A percentile compares a stretch with the other conserved stretches of the same genome.
Evolutionary conservation across 2,329 filamentous ascomycete genomes (phyloP).

Genomic region (Sporothrix protearum): DNA sequence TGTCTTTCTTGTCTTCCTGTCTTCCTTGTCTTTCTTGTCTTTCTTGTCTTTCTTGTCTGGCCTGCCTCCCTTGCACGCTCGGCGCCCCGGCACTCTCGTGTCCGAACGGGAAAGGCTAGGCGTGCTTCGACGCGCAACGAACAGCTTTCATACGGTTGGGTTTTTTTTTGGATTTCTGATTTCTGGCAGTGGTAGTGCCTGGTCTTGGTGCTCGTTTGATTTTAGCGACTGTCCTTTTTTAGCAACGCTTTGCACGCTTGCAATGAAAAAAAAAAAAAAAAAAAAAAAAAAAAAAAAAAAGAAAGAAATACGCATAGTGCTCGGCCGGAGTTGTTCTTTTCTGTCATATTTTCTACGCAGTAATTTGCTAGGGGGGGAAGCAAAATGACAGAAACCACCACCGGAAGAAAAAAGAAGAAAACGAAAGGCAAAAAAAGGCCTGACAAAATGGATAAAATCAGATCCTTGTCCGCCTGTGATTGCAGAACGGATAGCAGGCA

Average conservation of each 20-base stretch:
- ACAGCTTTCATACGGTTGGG: not conserved
- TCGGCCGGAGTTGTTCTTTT: slow-evolving; percentile 1
- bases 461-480: not conserved
- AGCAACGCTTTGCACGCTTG: not conserved
- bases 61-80: not conserved
- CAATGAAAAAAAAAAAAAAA: not conserved
- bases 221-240: not conserved
- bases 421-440: not conserved
- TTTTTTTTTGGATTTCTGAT: not conserved
- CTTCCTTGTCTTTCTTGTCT: not conserved
- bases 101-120: slow-evolving; percentile 5
- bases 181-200: not conserved
- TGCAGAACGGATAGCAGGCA: not conserved
- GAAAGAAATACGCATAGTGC: not conserved
- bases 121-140: not conserved
- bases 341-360: not conserved
- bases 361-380: not conserved
- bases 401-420: not conserved
- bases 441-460: slow-evolving; percentile 6
- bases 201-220: not conserved
- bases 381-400: not conserved
- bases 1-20: not conserved
- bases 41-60: not conserved
- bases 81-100: slow-evolving; percentile 2
- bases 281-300: not conserved